Conservation (phyloP, 805 yeast species). For the Ogataea ganodermae region DNA sequence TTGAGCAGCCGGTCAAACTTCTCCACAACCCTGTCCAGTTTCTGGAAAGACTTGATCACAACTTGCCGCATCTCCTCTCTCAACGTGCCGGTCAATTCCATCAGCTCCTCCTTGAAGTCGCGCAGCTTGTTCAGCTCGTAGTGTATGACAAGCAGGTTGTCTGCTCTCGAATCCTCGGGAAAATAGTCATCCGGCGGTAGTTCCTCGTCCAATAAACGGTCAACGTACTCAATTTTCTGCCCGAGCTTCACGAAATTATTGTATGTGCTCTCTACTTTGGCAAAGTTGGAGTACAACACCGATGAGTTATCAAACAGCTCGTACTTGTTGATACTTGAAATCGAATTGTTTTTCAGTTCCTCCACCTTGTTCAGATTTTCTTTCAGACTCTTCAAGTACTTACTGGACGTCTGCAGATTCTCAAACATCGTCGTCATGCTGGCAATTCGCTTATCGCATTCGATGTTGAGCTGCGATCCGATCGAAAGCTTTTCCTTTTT, state of each 20-base stretch:
- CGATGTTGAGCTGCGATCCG: constrained; percentile 72
- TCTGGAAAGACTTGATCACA: constrained; percentile 55
- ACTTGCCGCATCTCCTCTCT: constrained; percentile 68
- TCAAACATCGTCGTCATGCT: constrained; percentile 28
- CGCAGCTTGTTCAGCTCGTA: constrained; percentile 67
- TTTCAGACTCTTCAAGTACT: constrained; percentile 52
- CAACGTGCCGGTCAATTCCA: constrained; percentile 46
- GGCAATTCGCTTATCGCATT: constrained; percentile 52
- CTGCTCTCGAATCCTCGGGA: constrained; percentile 46
- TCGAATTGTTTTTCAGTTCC: constrained; percentile 45
- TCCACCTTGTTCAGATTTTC: constrained; percentile 35
- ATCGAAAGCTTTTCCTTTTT: constrained; percentile 70
- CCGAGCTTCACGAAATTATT: constrained; percentile 61
- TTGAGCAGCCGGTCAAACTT: constrained; percentile 66
- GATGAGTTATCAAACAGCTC: constrained; percentile 69
- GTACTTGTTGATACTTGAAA: constrained; percentile 63
- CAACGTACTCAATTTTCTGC: constrained; percentile 50
- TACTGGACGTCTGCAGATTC: constrained; percentile 34
- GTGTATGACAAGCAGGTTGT: constrained; percentile 66
- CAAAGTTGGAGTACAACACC: constrained; percentile 67
- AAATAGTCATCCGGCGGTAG: constrained; percentile 28
- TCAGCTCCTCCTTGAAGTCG: constrained; percentile 77
- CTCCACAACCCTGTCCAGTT: constrained; percentile 48
- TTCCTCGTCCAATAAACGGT: constrained; percentile 52
- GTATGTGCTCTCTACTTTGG: constrained; percentile 65